Percentiles rank a stretch among this genome's conserved stretches.
phyloP scores from a whole-genome alignment of 2,329 filamentous ascomycete genomes.

The Podosphaera xanthii region DNA sequence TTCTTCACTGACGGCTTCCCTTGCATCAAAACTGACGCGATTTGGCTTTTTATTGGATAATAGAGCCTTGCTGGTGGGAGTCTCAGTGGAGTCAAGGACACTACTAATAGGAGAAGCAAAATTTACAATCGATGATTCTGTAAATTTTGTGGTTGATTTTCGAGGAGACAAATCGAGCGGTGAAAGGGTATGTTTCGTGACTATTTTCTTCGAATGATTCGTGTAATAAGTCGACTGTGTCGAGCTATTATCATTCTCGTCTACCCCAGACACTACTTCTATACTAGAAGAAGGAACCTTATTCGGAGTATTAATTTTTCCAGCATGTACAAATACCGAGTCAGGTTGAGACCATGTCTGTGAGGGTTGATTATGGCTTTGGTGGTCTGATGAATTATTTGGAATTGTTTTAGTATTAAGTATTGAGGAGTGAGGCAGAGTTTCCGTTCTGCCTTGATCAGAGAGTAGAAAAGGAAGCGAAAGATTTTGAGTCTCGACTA shows the following conservation, averaged over 20 bases:
- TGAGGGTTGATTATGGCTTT: too few species aligned
- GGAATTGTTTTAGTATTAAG: too few species aligned
- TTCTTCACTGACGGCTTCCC: slow-evolving; percentile 2
- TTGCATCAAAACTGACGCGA: slow-evolving; percentile 55
- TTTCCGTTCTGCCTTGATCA: too few species aligned
- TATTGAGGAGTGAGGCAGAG: too few species aligned
- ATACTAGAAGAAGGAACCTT: too few species aligned
- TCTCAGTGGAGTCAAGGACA: slow-evolving; percentile 19
- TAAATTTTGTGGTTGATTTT: slow-evolving; percentile 54
- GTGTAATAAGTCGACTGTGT: slow-evolving; percentile 45
- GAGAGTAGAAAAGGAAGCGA: too few species aligned
- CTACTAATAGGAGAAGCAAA: slow-evolving; percentile 24
- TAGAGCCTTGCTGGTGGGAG: slow-evolving; percentile 13
- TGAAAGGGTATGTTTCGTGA: slow-evolving; percentile 44
- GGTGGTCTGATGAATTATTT: too few species aligned
- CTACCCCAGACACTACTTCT: too few species aligned
- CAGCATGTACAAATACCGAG: too few species aligned
- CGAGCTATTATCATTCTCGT: slow-evolving; percentile 26
- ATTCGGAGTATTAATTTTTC: too few species aligned
- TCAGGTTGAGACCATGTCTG: too few species aligned
- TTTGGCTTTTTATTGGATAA: slow-evolving; percentile 36
- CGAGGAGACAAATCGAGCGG: slow-evolving; percentile 49
- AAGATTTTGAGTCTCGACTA: too few species aligned
- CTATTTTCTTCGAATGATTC: slow-evolving; percentile 27
- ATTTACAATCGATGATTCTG: slow-evolving; percentile 24